Base-by-base conservation (phyloP, 148 eudicot species). In the Nepenthes gracilis region DNA sequence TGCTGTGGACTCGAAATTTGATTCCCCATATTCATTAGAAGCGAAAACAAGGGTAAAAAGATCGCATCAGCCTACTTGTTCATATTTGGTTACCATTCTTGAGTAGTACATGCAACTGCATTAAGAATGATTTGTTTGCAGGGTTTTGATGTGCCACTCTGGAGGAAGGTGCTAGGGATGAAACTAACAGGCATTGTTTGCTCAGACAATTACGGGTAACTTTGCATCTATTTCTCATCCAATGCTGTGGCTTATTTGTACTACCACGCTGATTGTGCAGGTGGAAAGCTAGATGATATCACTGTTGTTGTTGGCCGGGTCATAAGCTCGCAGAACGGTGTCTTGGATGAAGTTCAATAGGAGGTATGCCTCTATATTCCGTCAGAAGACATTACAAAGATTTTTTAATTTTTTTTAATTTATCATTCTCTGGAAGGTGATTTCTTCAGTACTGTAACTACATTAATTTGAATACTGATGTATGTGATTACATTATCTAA, bases 231-330 rank as follows among this genome's bases (percentile, higher is more conserved):
- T 8, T 36, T 45, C 12, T 23, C 15, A 43, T 12, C 7, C 34
- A 12, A 40, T 33, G 14, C 12, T 35, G 1, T 4, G 35, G 43
- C 33, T 54, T 43, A 60, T 15, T 54, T 9, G 36, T 33, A 53
- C 54, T 13, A 23, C 23, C 23, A 23, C 23, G 23, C 54, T 33
- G 35, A 3, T 36, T 75, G 59, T 43, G 68, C 82, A 90, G 97
- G 97, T 63, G 98, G 97, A 47, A 92, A 92, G 78, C 80, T 85
- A 51, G 96, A 92, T 60, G 98, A 92, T 58, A 82, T 92, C 55
- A 92, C 98, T 33, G 96, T 88, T 35, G 51, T 92, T 54, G 90
- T 92, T 58, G 86, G 78, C 54, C 75, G 72, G 66, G 93, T 88
- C 55, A 63, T 72, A 66, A 72, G 77, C 58, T 68, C 62, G 7